These are phyloP conservation scores for Fusarium fujikuroi DNA, from an alignment of 2,329 filamentous ascomycete genomes.

Conservation along the genomic window DNA sequence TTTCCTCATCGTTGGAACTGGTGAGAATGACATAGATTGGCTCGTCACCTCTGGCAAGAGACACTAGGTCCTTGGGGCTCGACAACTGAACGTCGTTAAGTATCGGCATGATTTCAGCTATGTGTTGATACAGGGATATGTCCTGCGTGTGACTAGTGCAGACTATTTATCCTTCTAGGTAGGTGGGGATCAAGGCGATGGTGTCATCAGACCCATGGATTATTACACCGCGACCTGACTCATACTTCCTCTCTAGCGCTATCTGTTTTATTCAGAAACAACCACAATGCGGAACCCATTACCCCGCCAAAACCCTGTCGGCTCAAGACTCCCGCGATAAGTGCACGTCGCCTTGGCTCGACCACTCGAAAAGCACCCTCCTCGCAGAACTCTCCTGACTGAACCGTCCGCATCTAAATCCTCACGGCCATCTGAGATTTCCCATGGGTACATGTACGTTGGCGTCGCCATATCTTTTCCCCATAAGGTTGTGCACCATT, in stretches of 20 bases:
- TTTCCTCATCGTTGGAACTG: neutral
- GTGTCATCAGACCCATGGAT: neutral
- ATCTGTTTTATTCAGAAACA: neutral
- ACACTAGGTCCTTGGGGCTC: neutral
- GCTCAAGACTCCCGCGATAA: neutral
- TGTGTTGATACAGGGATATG: accelerated
- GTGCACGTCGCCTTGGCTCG: neutral
- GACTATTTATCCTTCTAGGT: neutral
- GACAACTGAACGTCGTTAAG: neutral
- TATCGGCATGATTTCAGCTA: neutral
- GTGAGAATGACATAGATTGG: neutral
- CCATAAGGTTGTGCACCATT: neutral
- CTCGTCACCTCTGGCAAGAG: neutral
- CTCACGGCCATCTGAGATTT: neutral
- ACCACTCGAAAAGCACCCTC: neutral
- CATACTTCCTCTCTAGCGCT: neutral
- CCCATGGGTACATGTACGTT: neutral
- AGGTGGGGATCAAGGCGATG: neutral
- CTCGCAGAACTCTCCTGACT: neutral
- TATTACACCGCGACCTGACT: neutral
- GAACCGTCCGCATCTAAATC: neutral
- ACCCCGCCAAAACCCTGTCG: neutral
- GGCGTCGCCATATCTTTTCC: neutral
- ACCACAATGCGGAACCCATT: neutral
- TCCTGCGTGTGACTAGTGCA: neutral